Base-by-base conservation (phyloP, 805 yeast species). In the Lachancea thermotolerans region DNA sequence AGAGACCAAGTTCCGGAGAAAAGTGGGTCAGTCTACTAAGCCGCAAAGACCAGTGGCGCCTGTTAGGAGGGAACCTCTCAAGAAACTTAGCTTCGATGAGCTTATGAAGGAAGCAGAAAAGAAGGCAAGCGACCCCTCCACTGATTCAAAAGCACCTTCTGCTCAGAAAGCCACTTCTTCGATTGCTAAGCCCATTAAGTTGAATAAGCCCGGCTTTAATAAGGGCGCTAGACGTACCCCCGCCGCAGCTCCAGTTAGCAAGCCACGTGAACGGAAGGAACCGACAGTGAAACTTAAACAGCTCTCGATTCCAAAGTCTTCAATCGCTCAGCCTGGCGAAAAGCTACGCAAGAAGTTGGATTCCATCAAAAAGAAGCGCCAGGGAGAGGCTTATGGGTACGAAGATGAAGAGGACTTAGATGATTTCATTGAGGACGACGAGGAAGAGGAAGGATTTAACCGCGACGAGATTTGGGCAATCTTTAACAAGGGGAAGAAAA, bases 381-480 rank as follows among this genome's bases (percentile, higher is more conserved):
- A 41, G 52, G 45, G 56, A 50, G 40, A 59, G 52, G 49, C 47
- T 43, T 57, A 66, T 45, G 69, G 67, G 17, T 74, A 71, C 18
- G 75, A 71, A 6, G 77, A 72, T 10, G 76, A 72, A n/a, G 57
- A 44, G n/a, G 61, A 74, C 42, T 78, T 71, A 48, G 81, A 74
- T 35, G 82, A 81, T 55, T 70, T 82, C 31, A 88, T 73, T 9
- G 74, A 76, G 41, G 85, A 78, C 46, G 66, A 60, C 36, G 65
- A 59, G 28, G 54, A 51, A 29, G 62, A 51, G 15, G 51, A 6
- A 47, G 88, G 80, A 2, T 85, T 85, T 52, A 85, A 86, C 54
- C 68, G 91, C 37, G 89, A 85, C 51, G 96, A 89, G 62, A 90
- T 91, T 39, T 88, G 96, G 96, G 77, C 81, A 15, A 75, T 91